A percentile compares a stretch with the other conserved stretches of the same genome.
These are phyloP conservation scores for Cercospora brassicicola DNA, from an alignment of 2,329 filamentous ascomycete genomes.

Conservation along the genomic window DNA sequence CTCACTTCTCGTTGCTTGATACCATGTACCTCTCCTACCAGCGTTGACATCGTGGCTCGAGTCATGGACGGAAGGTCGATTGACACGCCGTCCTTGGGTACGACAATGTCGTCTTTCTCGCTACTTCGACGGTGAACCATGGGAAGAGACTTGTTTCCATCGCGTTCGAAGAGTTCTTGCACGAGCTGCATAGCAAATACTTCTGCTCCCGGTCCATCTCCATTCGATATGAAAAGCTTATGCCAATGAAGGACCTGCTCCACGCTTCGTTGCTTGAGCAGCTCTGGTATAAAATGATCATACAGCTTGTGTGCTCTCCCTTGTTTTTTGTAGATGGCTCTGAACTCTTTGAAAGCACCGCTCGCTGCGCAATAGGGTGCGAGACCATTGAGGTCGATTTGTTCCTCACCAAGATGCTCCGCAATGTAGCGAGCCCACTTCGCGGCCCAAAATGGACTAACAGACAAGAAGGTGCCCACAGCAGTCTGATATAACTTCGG, in stretches of 20 bases:
- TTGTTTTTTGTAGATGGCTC: slow-evolving; percentile 41
- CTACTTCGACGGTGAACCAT: slow-evolving; percentile 19
- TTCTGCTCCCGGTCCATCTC: slow-evolving; percentile 42
- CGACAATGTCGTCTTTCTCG: neutral
- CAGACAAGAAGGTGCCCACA: slow-evolving; percentile 44
- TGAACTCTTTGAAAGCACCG: slow-evolving; percentile 28
- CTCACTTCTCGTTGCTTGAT: slow-evolving; percentile 53
- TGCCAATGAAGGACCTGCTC: slow-evolving; percentile 44
- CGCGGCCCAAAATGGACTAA: slow-evolving; percentile 30
- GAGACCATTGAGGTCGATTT: slow-evolving; percentile 29
- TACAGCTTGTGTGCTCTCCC: slow-evolving; percentile 45
- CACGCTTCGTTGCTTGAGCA: slow-evolving; percentile 34
- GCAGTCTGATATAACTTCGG: slow-evolving; percentile 9
- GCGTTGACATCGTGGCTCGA: slow-evolving; percentile 31
- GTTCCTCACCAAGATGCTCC: slow-evolving; percentile 39
- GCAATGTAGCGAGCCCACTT: slow-evolving; percentile 40
- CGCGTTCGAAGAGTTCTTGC: slow-evolving; percentile 31
- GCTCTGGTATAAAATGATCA: slow-evolving; percentile 42
- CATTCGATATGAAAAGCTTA: slow-evolving; percentile 38
- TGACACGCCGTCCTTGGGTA: neutral
- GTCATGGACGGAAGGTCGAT: slow-evolving; percentile 23
- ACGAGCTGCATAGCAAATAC: slow-evolving; percentile 36
- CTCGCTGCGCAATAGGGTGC: slow-evolving; percentile 23
- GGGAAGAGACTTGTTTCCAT: slow-evolving; percentile 27
- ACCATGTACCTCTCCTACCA: slow-evolving; percentile 45